Percentiles rank a stretch among this genome's conserved stretches.
phyloP scores from a whole-genome alignment of 2,329 filamentous ascomycete genomes.

The Ascochyta rabiei region DNA sequence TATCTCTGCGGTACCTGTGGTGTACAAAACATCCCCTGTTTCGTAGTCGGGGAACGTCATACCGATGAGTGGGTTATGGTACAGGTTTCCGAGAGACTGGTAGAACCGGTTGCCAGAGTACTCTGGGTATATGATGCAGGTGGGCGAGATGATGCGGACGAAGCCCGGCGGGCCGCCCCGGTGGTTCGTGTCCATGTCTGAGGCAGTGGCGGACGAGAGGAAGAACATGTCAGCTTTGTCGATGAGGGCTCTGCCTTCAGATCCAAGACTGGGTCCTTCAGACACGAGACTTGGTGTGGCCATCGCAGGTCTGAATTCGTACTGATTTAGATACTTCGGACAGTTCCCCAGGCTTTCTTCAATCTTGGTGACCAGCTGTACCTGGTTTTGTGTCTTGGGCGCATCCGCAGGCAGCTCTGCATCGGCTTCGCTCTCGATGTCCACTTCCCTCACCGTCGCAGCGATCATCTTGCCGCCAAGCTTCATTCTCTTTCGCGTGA shows the following conservation, averaged over 20 bases:
- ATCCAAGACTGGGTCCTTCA: constrained; percentile 55
- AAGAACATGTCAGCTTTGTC: constrained; percentile 76
- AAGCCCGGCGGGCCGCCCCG: constrained; percentile 78
- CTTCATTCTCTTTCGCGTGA: constrained; percentile 74
- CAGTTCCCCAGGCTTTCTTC: constrained; percentile 79
- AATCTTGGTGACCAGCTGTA: constrained; percentile 70
- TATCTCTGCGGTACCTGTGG: constrained; percentile 71
- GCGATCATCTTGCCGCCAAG: constrained; percentile 72
- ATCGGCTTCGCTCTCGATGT: constrained; percentile 37
- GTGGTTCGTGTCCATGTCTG: constrained; percentile 83
- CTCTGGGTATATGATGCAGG: constrained; percentile 75
- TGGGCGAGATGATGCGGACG: constrained; percentile 68
- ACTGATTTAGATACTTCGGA: constrained; percentile 85
- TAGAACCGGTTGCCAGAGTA: constrained; percentile 86
- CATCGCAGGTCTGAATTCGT: constrained; percentile 62
- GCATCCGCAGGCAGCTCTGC: constrained; percentile 5
- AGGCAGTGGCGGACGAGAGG: constrained; percentile 67
- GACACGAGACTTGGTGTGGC: constrained; percentile 62
- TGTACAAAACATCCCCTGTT: constrained; percentile 74
- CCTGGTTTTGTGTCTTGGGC: constrained; percentile 39
- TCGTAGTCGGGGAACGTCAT: constrained; percentile 76
- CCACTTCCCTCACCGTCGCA: constrained; percentile 58
- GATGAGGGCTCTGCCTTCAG: constrained; percentile 65
- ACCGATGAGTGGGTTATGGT: constrained; percentile 69
- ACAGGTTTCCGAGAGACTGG: constrained; percentile 80